Base-by-base conservation (phyloP, 1,139 yeast species). In the Yamadazyma oceani region DNA sequence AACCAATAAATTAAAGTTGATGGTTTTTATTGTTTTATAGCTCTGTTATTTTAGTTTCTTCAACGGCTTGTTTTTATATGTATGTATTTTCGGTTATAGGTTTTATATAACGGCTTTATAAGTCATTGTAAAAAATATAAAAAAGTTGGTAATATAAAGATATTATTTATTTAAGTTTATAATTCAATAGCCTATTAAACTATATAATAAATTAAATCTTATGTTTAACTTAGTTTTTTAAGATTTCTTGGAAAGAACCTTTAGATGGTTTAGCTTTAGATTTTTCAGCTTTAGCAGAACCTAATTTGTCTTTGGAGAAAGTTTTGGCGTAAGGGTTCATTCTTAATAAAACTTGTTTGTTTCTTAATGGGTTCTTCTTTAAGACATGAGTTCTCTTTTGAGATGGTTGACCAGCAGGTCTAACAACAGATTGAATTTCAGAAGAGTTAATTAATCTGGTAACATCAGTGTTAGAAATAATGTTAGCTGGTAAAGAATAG, bases 321-420 rank as follows among this genome's bases (percentile, higher is more conserved):
- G 92, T 95, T 85, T 88, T 88, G 64, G 98, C 97, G 84, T 92
- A 92, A 58, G 99, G 99, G 96, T 92, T 94, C 74, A 92, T 85
- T 82, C 97, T 88, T 73, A 89, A 84, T 69, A 89, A 77, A 64
- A 89, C 94, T 79, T 88, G 96, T 84, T 89, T 90, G 97, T 94
- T 92, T 92, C 88, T 92, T 73, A 92, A 89, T 78, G 99, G 98
- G 94, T 92, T 92, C 92, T 88, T 90, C 97, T 92, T 92, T 75
- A 83, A 85, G 70, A 86, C 95, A 80, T 85, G 88, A 57, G 88
- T 73, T 75, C 95, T 87, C 92, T 89, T 88, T 74, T 87, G 94
- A 66, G 83, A 75, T 62, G 94, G 75, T 74, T 85, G 92, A 64
- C 95, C 96, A 71, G 96, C 96, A 67, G 96, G 90, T 81, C 94